These are phyloP conservation scores for Cryptomeria japonica DNA, from an alignment of 75 land plant species.

Conservation along the genomic window DNA sequence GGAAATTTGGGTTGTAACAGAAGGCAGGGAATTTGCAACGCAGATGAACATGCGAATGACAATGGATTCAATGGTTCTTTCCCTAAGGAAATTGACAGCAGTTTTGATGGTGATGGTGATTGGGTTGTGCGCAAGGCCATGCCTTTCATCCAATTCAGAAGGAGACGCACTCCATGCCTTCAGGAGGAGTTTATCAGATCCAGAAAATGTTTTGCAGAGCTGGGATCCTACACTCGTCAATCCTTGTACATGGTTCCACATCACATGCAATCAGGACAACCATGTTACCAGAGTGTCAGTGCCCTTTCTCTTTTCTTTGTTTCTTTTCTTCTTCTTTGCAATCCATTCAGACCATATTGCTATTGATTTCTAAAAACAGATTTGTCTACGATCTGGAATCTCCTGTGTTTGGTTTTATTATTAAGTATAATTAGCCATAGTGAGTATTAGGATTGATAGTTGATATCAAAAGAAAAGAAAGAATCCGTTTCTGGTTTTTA, in stretches of 20 bases:
- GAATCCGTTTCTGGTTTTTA: background rate
- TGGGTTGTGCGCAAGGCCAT: background rate
- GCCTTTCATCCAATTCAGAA: constrained; percentile 41
- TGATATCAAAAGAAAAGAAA: background rate
- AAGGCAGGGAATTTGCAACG: background rate
- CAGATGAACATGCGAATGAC: background rate
- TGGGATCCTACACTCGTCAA: constrained; percentile 97
- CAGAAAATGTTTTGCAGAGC: constrained; percentile 89
- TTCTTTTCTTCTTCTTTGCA: background rate
- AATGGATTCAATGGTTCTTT: background rate
- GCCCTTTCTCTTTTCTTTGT: constrained; percentile 3
- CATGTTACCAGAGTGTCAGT: constrained; percentile 83
- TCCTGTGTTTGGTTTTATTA: background rate
- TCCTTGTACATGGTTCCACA: constrained; percentile 97
- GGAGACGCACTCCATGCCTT: constrained; percentile 90
- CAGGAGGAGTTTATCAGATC: constrained; percentile 78
- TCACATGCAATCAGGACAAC: constrained; percentile 86
- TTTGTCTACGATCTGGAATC: background rate
- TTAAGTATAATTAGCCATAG: background rate
- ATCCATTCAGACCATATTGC: background rate
- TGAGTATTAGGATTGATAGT: background rate
- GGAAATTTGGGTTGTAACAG: background rate
- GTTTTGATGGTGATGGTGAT: background rate
- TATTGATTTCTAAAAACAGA: background rate
- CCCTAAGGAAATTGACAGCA: background rate